Evolutionary conservation across 2,329 filamentous ascomycete genomes (phyloP).

Genomic region (Colletotrichum simmondsii): DNA sequence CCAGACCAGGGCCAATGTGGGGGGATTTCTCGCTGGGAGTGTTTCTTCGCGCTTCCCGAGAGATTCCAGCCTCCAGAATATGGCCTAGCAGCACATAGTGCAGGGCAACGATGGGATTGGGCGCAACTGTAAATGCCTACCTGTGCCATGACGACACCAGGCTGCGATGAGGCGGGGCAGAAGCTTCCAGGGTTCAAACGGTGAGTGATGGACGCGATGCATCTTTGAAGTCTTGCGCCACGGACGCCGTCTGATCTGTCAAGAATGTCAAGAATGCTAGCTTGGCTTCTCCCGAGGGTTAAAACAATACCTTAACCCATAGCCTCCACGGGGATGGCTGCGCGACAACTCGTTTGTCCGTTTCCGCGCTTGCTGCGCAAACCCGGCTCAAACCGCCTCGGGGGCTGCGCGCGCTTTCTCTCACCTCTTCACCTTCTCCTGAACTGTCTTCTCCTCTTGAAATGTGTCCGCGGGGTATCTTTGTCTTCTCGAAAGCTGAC

Average conservation of each 20-base stretch:
- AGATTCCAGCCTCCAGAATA: not conserved
- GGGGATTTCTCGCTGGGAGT: not conserved
- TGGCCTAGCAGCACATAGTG: not conserved
- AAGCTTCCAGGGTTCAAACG: constrained; percentile 15
- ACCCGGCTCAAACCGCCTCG: not conserved
- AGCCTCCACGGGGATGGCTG: not conserved
- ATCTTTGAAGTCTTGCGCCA: not conserved
- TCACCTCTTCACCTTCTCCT: not conserved
- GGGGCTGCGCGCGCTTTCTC: not conserved
- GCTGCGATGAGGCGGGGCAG: constrained; percentile 20
- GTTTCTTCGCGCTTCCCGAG: constrained; percentile 27
- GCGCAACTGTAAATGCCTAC: constrained; percentile 13
- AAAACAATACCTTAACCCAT: not conserved
- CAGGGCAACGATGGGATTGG: constrained; percentile 1
- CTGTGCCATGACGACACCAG: constrained; percentile 31
- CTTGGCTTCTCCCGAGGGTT: not conserved
- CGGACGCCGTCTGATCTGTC: constrained; percentile 14
- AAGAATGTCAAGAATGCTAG: not conserved
- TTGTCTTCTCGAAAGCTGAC: constrained; percentile 7
- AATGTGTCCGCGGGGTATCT: constrained; percentile 1
- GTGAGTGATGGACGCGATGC: not conserved
- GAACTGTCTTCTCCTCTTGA: not conserved
- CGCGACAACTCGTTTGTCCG: not conserved
- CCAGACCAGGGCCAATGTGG: constrained; percentile 23
- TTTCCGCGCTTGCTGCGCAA: not conserved